Evolutionary conservation across 768 basidiomycete genomes (phyloP), one percentile per base, ranked within the genome.

Genomic region (Lepiota subincarnata): DNA sequence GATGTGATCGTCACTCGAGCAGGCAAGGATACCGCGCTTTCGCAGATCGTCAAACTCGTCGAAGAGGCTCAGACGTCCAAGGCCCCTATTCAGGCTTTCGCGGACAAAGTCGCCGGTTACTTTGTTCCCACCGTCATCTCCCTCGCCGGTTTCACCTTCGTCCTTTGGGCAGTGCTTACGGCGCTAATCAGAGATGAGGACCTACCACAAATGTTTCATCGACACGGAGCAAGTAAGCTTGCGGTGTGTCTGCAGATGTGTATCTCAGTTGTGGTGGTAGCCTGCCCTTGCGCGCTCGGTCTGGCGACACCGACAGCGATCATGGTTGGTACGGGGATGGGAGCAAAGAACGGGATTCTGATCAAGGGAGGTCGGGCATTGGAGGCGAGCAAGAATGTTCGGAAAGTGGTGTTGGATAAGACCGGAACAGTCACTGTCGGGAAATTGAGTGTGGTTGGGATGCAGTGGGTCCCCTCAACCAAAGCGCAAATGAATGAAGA

Each of bases 311-410:
- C 97, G 0, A 98, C 97, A 0, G 97, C 96, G 1, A 93, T 98
- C 70, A 98, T 98, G 97, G 97, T 98, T 28, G 97, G 97, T 14
- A 98, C 96, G 0, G 97, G 97, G 0, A 84, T 98, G 53, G 97
- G 97, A 1, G 97, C 97, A 7, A 81, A 89, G 73, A 96, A 98
- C 62, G 96, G 97, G 0, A 98, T 99, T 55, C 72, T 99, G 42
- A 98, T 99, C 82, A 99, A 99, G 67, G 95, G 97, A 18, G 97
- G 95, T 1, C 78, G 89, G 12, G 95, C 97, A 2, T 75, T 99
- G 22, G 97, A 99, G 66, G 93, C 92, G 2, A 93, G 92, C 68
- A 84, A 82, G 59, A 76, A 78, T 48, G 84, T 98, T 62, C 84
- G 84, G 65, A 78, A 84, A 12, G 83, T 98, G 57, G 82, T 97